phyloP scores from a whole-genome alignment of 805 yeast species.

The Candida hispaniensis region DNA sequence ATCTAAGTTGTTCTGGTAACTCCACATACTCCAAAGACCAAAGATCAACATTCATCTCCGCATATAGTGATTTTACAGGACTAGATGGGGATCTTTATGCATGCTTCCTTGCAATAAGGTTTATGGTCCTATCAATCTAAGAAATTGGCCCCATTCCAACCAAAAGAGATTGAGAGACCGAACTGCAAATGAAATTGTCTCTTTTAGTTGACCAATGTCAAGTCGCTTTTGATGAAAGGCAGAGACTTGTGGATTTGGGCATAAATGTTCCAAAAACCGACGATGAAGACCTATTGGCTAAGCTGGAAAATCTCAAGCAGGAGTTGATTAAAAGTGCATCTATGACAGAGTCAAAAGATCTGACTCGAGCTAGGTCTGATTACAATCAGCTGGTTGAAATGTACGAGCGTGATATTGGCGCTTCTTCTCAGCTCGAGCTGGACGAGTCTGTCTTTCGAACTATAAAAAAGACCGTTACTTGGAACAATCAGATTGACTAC shows the following conservation, averaged over 20 bases:
- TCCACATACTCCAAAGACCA: constrained; percentile 24
- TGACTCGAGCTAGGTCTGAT: constrained; percentile 8
- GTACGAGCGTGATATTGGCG: constrained; percentile 7
- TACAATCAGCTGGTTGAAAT: constrained; percentile 14
- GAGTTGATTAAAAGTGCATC: constrained; percentile 20
- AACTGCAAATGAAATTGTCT: constrained; percentile 19
- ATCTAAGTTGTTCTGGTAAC: constrained; percentile 26
- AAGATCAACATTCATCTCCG: constrained; percentile 22
- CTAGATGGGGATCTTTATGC: too few relatives aligned
- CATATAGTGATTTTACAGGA: too few relatives aligned
- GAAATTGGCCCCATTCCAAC: background rate
- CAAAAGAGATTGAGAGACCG: too few relatives aligned
- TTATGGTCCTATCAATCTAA: too few relatives aligned
- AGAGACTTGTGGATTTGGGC: constrained; percentile 24
- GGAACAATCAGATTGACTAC: too few relatives aligned
- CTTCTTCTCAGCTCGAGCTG: constrained; percentile 11
- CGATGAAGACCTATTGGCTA: constrained; percentile 24
- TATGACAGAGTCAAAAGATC: constrained; percentile 7
- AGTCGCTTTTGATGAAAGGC: constrained; percentile 27
- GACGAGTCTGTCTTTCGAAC: constrained; percentile 12
- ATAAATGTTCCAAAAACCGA: constrained; percentile 25
- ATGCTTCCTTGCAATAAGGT: too few relatives aligned
- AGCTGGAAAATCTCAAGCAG: constrained; percentile 21
- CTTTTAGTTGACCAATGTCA: constrained; percentile 27
- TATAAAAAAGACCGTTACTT: constrained; percentile 12